Base-by-base conservation (phyloP, 1,139 yeast genomes). In the Geotrichum europaeum region DNA sequence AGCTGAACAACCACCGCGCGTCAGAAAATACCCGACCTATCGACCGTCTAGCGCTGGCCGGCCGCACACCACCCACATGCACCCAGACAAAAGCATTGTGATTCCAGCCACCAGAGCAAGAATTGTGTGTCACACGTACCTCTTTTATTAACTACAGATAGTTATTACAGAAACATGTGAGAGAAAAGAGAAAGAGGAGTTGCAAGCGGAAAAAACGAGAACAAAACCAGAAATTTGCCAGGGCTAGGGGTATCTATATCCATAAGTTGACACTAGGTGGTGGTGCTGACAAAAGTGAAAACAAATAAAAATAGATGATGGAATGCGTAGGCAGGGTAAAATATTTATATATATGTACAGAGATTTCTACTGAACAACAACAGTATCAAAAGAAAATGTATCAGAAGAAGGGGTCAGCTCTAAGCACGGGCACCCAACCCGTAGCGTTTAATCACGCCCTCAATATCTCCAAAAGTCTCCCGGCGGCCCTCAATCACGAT, bases 401-500 rank as follows among this genome's bases (percentile, higher is more conserved):
- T 34, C 40, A 34, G 15, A 34, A 34, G 18, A 12, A 15, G 13
- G 5, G 18, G 47, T 3, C 4, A 15, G 18, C n/a, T 40, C 47
- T 40, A 40, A n/a, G 47, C 18, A 40, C 55, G 45, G 24, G 59
- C 25, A 49, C 97, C 97, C 63, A 92, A 77, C 0, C 97, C 97
- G 69, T 85, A 89, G 62, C 82, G 81, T 64, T 80, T 80, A 64
- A 90, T 77, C 34, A 86, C 84, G 22, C 76, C 81, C 51, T 82
- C 84, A 34, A 92, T 85, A 72, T 94, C 97, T 18, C 98, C 98
- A 73, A 92, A 89, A 12, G 83, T 77, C 56, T 84, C 89, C 67
- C 96, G 82, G 63, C 88, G 86, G 60, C 98, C 99, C 76, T 91
- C 96, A 79, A 90, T 84, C 5, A 90, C 95, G 49, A 91, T 78